phyloP scores from a whole-genome alignment of 371 early-diverging fungal species.

The Syncephalastrum sp. region DNA sequence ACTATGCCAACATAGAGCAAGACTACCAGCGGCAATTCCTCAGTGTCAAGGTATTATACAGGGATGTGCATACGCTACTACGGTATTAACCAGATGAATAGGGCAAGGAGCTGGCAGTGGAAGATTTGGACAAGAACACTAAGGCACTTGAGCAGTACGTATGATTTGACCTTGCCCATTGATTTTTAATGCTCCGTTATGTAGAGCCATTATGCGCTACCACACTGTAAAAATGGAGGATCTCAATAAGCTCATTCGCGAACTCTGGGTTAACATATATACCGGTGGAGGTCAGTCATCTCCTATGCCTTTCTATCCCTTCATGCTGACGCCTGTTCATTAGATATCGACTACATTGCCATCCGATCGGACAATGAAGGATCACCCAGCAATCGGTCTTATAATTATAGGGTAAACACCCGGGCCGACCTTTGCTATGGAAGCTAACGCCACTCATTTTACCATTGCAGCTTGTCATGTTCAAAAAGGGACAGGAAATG shows the following conservation, averaged over 20 bases:
- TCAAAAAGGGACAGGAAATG: slow-evolving; percentile 87
- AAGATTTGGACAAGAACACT: slow-evolving; percentile 86
- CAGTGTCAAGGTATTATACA: slow-evolving; percentile 53
- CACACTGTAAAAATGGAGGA: slow-evolving; percentile 98
- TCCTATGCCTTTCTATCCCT: neutral
- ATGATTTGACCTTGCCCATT: neutral
- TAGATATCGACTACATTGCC: slow-evolving; percentile 96
- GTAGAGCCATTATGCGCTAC: slow-evolving; percentile 91
- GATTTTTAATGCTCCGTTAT: neutral
- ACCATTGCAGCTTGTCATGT: slow-evolving; percentile 83
- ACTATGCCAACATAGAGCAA: slow-evolving; percentile 79
- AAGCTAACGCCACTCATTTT: neutral
- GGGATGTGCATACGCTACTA: neutral
- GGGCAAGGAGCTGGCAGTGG: slow-evolving; percentile 73
- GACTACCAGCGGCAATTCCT: slow-evolving; percentile 67
- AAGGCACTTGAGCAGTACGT: slow-evolving; percentile 81
- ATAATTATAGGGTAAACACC: slow-evolving; percentile 85
- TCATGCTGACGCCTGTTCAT: neutral
- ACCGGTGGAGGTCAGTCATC: slow-evolving; percentile 85
- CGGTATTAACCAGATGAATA: slow-evolving; percentile 9
- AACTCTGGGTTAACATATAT: slow-evolving; percentile 98
- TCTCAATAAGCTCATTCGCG: slow-evolving; percentile 95
- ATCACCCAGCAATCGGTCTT: slow-evolving; percentile 62
- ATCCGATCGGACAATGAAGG: slow-evolving; percentile 89
- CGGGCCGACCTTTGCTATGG: neutral